Conservation (phyloP, 2,329 filamentous ascomycete genomes). For the Teratosphaeria destructans region DNA sequence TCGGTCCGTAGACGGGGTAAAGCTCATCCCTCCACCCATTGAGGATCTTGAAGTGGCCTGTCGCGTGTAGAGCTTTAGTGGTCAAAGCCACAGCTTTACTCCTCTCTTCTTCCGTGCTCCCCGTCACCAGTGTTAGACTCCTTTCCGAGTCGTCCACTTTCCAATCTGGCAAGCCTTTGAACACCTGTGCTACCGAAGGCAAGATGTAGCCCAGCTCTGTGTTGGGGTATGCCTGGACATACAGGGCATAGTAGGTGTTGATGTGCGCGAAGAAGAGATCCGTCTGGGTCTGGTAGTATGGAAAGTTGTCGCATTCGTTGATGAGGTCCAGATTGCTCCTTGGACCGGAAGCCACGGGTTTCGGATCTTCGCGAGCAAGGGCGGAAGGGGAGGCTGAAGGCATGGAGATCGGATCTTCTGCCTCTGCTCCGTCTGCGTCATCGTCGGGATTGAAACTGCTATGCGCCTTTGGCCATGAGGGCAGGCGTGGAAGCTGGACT, state of each 20-base stretch:
- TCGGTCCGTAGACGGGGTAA: slow-evolving; percentile 62
- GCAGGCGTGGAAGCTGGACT: slow-evolving; percentile 12
- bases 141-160: slow-evolving; percentile 48
- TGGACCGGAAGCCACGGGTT: slow-evolving; percentile 19
- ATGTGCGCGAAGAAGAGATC: slow-evolving; percentile 40
- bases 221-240: slow-evolving; percentile 54
- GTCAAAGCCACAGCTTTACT: slow-evolving; percentile 49
- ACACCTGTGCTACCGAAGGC: slow-evolving; percentile 49
- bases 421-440: slow-evolving; percentile 5
- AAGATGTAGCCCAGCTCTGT: slow-evolving; percentile 50
- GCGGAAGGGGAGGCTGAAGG: not conserved
- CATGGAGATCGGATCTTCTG: not conserved
- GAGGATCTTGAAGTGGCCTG: slow-evolving; percentile 63
- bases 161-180: slow-evolving; percentile 50
- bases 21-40: slow-evolving; percentile 70
- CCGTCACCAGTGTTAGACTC: slow-evolving; percentile 50
- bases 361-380: slow-evolving; percentile 15
- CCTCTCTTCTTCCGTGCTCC: slow-evolving; percentile 51
- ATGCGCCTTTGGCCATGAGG: slow-evolving; percentile 14
- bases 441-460: slow-evolving; percentile 12
- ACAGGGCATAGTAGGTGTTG: slow-evolving; percentile 50
- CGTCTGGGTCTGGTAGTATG: slow-evolving; percentile 56
- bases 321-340: slow-evolving; percentile 45
- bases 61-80: slow-evolving; percentile 56
- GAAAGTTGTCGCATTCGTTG: slow-evolving; percentile 57